Conservation (phyloP, 768 basidiomycete genomes). For the Strobilomyces dryophilus region DNA sequence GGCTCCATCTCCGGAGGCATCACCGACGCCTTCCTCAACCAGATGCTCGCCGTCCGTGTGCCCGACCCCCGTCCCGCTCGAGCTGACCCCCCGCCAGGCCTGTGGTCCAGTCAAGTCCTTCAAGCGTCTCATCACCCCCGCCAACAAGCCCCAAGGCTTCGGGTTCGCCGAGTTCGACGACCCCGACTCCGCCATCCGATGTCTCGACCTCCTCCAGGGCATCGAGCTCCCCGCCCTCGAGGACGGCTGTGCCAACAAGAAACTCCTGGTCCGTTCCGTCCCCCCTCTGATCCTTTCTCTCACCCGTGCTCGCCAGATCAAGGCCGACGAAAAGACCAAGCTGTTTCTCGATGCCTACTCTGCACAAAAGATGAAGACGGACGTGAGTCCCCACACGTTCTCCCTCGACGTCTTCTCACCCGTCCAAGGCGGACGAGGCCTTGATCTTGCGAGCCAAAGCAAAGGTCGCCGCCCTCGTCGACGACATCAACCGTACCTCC, state of each 20-base stretch:
- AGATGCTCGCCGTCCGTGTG: constrained; percentile 75
- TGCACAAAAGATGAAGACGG: constrained; percentile 72
- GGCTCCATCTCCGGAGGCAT: constrained; percentile 95
- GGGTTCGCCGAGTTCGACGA: constrained; percentile 97
- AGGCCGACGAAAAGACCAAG: constrained; percentile 94
- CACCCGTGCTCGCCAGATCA: constrained; percentile 53
- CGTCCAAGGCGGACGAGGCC: constrained; percentile 63
- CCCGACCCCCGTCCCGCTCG: not conserved
- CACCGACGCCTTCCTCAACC: constrained; percentile 75
- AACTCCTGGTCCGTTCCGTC: constrained; percentile 57
- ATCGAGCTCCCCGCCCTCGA: constrained; percentile 60
- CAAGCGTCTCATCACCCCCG: constrained; percentile 88
- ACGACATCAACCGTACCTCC: constrained; percentile 67
- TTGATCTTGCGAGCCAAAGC: constrained; percentile 57
- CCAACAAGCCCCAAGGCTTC: constrained; percentile 93
- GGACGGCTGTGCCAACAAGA: constrained; percentile 58
- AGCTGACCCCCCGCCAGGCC: constrained; percentile 46
- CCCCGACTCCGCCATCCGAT: constrained; percentile 84
- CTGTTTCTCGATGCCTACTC: constrained; percentile 84
- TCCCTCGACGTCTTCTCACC: not conserved
- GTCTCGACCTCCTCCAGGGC: constrained; percentile 58
- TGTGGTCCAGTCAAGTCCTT: constrained; percentile 89
- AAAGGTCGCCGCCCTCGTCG: constrained; percentile 61
- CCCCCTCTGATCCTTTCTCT: constrained; percentile 38
- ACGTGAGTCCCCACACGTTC: constrained; percentile 47